Evolutionary conservation across 2,329 filamentous ascomycete species (phyloP).

Genomic region (Onygenales sp.): DNA sequence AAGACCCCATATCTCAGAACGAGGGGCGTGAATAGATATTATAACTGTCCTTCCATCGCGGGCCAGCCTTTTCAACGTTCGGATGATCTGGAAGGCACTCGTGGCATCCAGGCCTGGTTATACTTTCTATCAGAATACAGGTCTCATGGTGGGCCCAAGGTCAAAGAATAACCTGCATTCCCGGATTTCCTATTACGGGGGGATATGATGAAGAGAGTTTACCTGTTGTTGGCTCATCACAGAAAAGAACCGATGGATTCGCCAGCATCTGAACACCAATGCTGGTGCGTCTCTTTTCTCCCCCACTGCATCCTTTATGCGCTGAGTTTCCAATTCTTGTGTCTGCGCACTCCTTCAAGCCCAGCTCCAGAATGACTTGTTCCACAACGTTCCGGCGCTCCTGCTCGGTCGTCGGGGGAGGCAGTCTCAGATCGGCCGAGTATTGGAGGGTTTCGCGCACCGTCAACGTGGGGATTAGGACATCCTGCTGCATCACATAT

Average conservation of each 20-base stretch:
- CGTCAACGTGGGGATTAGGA: constrained; percentile 62
- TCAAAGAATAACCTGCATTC: not conserved
- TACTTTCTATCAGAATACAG: not conserved
- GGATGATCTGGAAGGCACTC: constrained; percentile 63
- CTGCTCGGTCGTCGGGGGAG: constrained; percentile 48
- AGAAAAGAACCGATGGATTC: constrained; percentile 67
- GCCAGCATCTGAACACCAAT: constrained; percentile 72
- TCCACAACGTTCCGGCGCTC: constrained; percentile 59
- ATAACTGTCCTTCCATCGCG: constrained; percentile 61
- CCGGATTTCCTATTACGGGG: too few species aligned
- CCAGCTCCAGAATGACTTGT: constrained; percentile 65
- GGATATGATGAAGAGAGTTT: constrained; percentile 2
- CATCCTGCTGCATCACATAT: constrained; percentile 63
- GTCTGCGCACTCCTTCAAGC: constrained; percentile 66
- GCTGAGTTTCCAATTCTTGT: constrained; percentile 62
- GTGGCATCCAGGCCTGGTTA: constrained; percentile 54
- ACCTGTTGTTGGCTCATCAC: constrained; percentile 71
- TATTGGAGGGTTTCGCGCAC: constrained; percentile 67
- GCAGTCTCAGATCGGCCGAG: constrained; percentile 61
- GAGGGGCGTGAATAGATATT: constrained; percentile 66
- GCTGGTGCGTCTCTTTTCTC: constrained; percentile 66
- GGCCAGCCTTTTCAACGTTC: constrained; percentile 59
- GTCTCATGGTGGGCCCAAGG: not conserved
- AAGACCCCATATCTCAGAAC: constrained; percentile 69
- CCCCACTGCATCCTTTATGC: constrained; percentile 68